These are phyloP conservation scores for Trichophyton equinum DNA, from an alignment of 2,329 filamentous ascomycete species.

Conservation along the genomic window DNA sequence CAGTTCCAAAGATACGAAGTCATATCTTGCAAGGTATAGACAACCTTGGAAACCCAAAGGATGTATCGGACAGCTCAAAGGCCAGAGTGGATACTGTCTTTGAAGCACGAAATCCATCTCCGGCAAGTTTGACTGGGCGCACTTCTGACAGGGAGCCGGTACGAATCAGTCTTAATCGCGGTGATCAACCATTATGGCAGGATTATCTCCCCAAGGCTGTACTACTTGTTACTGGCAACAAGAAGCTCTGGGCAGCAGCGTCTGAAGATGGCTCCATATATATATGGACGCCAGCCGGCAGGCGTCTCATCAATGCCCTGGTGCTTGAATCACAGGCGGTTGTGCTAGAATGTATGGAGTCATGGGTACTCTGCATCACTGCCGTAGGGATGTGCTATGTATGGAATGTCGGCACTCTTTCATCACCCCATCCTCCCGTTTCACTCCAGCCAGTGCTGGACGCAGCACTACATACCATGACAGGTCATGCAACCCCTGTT, in stretches of 20 bases:
- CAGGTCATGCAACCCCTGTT: slow-evolving; percentile 62
- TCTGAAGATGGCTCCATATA: slow-evolving; percentile 88
- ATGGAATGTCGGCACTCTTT: slow-evolving; percentile 78
- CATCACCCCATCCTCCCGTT: slow-evolving; percentile 76
- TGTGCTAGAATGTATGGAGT: slow-evolving; percentile 77
- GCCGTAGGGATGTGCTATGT: slow-evolving; percentile 82
- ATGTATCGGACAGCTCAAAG: slow-evolving; percentile 33
- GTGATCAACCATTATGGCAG: slow-evolving; percentile 76
- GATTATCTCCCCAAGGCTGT: slow-evolving; percentile 81
- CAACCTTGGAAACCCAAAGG: slow-evolving; percentile 32
- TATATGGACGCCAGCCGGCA: slow-evolving; percentile 82
- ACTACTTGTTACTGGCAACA: slow-evolving; percentile 80
- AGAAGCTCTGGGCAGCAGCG: slow-evolving; percentile 80
- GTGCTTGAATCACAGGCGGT: slow-evolving; percentile 87
- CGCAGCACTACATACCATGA: slow-evolving; percentile 65
- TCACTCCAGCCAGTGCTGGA: slow-evolving; percentile 83
- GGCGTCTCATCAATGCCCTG: slow-evolving; percentile 71
- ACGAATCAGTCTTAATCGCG: slow-evolving; percentile 67
- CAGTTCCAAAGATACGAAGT: slow-evolving; percentile 72
- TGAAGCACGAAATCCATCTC: slow-evolving; percentile 72
- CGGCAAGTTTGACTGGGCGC: slow-evolving; percentile 46
- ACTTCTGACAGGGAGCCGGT: slow-evolving; percentile 64
- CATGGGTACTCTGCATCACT: slow-evolving; percentile 82
- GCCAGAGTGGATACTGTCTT: slow-evolving; percentile 60
- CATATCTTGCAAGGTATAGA: slow-evolving; percentile 76